Conservation (phyloP, 176 grass and related monocot species). For the Bromus sterilis region DNA sequence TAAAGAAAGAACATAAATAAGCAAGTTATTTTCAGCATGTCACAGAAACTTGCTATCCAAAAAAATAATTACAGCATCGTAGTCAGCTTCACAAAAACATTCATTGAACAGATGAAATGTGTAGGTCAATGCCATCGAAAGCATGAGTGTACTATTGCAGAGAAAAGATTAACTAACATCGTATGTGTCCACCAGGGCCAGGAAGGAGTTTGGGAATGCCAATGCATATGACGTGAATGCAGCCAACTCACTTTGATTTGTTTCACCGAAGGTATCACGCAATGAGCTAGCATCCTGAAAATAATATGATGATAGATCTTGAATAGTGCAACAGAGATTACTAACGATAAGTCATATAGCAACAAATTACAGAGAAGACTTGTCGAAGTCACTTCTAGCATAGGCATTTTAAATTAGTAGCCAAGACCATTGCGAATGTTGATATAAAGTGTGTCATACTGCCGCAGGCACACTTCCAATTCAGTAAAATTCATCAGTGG, state of each 20-base stretch:
- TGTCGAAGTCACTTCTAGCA: background rate
- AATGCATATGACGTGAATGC: constrained; percentile 95
- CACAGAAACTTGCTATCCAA: background rate
- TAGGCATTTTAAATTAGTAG: background rate
- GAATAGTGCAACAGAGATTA: background rate
- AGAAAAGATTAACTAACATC: constrained; percentile 58
- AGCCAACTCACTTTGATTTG: constrained; percentile 93
- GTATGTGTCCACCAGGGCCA: constrained; percentile 94
- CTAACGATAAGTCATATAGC: background rate
- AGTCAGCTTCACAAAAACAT: background rate
- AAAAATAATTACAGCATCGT: background rate
- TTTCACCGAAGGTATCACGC: constrained; percentile 57
- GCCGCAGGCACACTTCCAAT: background rate
- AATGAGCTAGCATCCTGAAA: constrained; percentile 69
- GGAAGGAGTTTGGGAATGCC: constrained; percentile 90
- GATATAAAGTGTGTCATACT: background rate
- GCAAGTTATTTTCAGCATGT: background rate
- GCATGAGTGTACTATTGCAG: background rate
- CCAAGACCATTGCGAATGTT: background rate
- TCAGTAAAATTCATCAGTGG: background rate
- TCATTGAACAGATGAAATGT: background rate
- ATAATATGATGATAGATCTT: background rate
- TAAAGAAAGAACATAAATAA: background rate
- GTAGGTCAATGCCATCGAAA: constrained; percentile 12
- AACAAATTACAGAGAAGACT: background rate